Conservation (phyloP, 2,329 filamentous ascomycete genomes). For the Pyrenochaeta sp. region DNA sequence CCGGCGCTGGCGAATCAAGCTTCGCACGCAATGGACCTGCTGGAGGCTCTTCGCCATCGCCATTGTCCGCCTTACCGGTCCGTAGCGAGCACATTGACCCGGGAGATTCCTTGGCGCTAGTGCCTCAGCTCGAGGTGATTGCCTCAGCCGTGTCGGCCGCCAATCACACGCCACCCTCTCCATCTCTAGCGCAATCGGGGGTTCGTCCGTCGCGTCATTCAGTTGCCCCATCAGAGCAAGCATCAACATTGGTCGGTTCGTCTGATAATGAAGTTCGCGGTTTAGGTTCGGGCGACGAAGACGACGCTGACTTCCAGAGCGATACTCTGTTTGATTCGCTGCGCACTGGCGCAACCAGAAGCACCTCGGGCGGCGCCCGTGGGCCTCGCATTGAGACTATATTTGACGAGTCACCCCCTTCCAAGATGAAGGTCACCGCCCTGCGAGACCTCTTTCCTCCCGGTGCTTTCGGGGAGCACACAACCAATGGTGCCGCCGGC, state of each 20-base stretch:
- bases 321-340: slow-evolving; percentile 81
- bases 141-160: slow-evolving; percentile 36
- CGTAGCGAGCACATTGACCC: slow-evolving; percentile 30
- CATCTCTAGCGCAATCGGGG: slow-evolving; percentile 45
- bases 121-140: slow-evolving; percentile 43
- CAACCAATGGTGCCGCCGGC: slow-evolving; percentile 41
- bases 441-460: slow-evolving; percentile 60
- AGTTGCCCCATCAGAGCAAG: slow-evolving; percentile 65
- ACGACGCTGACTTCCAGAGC: slow-evolving; percentile 80
- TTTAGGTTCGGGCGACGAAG: slow-evolving; percentile 74
- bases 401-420: slow-evolving; percentile 77
- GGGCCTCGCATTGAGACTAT: slow-evolving; percentile 78
- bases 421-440: slow-evolving; percentile 54
- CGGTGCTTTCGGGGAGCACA: slow-evolving; percentile 53
- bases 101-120: slow-evolving; percentile 37
- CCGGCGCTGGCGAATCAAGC: slow-evolving; percentile 16
- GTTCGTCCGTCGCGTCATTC: slow-evolving; percentile 62
- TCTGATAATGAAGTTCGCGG: slow-evolving; percentile 70
- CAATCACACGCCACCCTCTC: slow-evolving; percentile 48
- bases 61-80: slow-evolving; percentile 32
- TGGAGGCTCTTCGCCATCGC: slow-evolving; percentile 34
- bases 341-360: slow-evolving; percentile 73
- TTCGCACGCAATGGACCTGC: slow-evolving; percentile 16
- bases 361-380: slow-evolving; percentile 68
- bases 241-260: slow-evolving; percentile 73